Conservation (phyloP, 768 basidiomycete genomes). For the Boletus tomentosulus region DNA sequence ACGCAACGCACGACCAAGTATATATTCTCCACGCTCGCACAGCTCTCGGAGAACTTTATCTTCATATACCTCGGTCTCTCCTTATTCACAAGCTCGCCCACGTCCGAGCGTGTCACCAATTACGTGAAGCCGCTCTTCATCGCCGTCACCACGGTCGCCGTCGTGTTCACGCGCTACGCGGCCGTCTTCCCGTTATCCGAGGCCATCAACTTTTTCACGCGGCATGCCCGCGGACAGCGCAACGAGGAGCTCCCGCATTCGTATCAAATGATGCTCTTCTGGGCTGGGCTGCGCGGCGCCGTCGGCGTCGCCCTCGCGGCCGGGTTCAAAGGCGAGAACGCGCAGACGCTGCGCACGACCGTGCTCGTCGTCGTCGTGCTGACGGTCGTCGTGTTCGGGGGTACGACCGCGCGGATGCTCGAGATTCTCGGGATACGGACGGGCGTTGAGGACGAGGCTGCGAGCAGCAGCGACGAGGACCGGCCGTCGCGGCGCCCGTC, state of each 20-base stretch:
- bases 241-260: conserved; percentile 92
- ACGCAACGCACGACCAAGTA: conserved; percentile 94
- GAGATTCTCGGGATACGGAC: conserved; percentile 95
- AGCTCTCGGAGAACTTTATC: conserved; percentile 97
- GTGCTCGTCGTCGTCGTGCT: conserved; percentile 94
- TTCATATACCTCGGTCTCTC: conserved; percentile 98
- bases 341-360: conserved; percentile 85
- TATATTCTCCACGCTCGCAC: conserved; percentile 91
- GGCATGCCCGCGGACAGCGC: conserved; percentile 79
- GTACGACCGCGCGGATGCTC: conserved; percentile 95
- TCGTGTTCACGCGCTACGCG: conserved; percentile 91
- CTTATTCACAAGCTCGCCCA: conserved; percentile 87
- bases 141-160: conserved; percentile 83
- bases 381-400: conserved; percentile 92
- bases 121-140: conserved; percentile 97
- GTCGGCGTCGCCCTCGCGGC: conserved; percentile 97
- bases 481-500: conserved; percentile 30
- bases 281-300: conserved; percentile 95
- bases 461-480: conserved; percentile 51
- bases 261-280: conserved; percentile 99
- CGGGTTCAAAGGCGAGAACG: conserved; percentile 92
- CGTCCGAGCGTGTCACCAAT: conserved; percentile 67
- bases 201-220: conserved; percentile 89
- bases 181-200: conserved; percentile 96
- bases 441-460: conserved; percentile 91